Percentiles rank a stretch among this genome's conserved stretches.
Evolutionary conservation across 2,329 filamentous ascomycete genomes (phyloP).

Genomic region (Zasmidium angulare): DNA sequence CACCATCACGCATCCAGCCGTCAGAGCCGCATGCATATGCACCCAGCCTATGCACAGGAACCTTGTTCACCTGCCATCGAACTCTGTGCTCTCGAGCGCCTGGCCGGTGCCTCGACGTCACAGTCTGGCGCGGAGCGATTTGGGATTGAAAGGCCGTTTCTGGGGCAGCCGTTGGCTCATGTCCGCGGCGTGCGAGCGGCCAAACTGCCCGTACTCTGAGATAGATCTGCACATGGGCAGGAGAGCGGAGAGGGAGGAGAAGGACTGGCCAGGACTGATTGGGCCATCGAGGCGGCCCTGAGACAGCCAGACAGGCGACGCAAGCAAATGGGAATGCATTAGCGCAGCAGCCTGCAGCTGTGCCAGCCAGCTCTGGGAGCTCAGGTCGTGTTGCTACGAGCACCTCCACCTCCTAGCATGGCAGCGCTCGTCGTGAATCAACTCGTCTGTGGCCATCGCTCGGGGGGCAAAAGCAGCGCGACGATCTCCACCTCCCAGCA

Average conservation of each 20-base stretch:
- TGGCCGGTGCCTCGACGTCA: conserved; percentile 4
- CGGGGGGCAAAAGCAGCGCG: background rate
- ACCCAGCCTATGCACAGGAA: conserved; percentile 14
- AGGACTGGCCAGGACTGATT: background rate
- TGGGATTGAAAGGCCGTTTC: background rate
- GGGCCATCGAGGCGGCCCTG: conserved; percentile 2
- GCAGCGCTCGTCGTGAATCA: background rate
- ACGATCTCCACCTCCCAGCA: conserved; percentile 2
- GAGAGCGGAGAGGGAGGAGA: background rate
- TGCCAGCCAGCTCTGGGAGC: background rate
- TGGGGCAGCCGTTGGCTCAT: background rate
- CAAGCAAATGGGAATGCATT: conserved; percentile 13
- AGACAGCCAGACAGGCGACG: conserved; percentile 7
- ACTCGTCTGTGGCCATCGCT: background rate
- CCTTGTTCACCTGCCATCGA: conserved; percentile 21
- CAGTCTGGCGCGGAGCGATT: background rate
- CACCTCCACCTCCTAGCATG: background rate
- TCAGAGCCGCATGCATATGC: conserved; percentile 19
- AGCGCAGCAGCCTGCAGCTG: conserved; percentile 8
- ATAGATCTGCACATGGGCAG: background rate
- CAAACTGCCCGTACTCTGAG: background rate
- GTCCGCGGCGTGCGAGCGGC: background rate
- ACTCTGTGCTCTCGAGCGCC: conserved; percentile 9
- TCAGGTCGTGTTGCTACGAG: conserved; percentile 1
- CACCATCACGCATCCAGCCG: conserved; percentile 4